phyloP scores from a whole-genome alignment of 441 rosid species.

The Biscutella auriculata region DNA sequence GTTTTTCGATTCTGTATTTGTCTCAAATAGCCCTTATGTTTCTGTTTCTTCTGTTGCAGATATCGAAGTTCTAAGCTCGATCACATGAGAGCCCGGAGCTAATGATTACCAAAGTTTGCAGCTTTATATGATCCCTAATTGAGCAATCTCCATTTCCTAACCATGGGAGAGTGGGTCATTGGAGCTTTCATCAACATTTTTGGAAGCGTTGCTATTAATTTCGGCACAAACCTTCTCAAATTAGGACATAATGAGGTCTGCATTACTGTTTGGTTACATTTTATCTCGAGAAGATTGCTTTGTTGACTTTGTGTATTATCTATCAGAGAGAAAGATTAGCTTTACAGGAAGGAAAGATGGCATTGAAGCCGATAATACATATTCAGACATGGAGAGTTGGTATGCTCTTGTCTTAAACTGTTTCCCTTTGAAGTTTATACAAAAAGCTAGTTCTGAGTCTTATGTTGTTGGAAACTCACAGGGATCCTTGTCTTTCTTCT shows the following conservation, averaged over 20 bases:
- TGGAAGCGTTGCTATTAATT: constrained; percentile 96
- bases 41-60: constrained; percentile 4
- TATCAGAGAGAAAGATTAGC: constrained; percentile 73
- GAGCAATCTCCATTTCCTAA: constrained; percentile 22
- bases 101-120: constrained; percentile 11
- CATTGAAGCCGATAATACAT: constrained; percentile 67
- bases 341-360: constrained; percentile 51
- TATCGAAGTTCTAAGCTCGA: constrained; percentile 3
- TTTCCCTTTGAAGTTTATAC: neutral
- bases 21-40: neutral
- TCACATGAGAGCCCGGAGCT: constrained; percentile 15
- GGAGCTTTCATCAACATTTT: constrained; percentile 92
- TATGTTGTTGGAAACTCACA: constrained; percentile 28
- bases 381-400: constrained; percentile 97
- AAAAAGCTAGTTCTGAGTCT: constrained; percentile 5
- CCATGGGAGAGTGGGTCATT: constrained; percentile 95
- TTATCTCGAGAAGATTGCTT: neutral
- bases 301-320: neutral
- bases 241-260: constrained; percentile 87
- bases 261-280: neutral
- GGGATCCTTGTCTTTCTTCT: constrained; percentile 75
- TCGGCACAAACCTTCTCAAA: constrained; percentile 96
- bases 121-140: constrained; percentile 18
- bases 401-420: constrained; percentile 28
- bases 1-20: too few species aligned